A percentile compares a stretch with the other conserved stretches of the same genome.
Evolutionary conservation across 164 flowering plant species (phyloP).

Genomic region (Dillenia suffruticosa): DNA sequence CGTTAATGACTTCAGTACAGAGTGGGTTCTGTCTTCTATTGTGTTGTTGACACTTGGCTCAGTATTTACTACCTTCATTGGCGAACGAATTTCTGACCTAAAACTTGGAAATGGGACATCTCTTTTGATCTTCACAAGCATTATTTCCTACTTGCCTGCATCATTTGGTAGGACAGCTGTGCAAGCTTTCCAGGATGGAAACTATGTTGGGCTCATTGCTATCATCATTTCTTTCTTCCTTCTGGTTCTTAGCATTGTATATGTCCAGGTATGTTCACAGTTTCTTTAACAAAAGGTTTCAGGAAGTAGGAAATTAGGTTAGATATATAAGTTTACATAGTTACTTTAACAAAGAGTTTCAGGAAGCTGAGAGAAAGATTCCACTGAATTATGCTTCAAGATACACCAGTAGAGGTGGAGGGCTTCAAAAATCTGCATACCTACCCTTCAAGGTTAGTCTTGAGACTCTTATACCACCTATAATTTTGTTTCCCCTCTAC

Average conservation of each 20-base stretch:
- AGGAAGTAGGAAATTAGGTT: slow-evolving; percentile 12
- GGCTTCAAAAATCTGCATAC: slow-evolving; percentile 91
- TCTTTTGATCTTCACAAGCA: slow-evolving; percentile 91
- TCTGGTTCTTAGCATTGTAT: slow-evolving; percentile 89
- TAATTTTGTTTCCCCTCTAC: background rate
- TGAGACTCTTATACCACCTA: no score
- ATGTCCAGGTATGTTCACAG: slow-evolving; percentile 80
- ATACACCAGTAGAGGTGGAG: slow-evolving; percentile 67
- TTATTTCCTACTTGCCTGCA: slow-evolving; percentile 96
- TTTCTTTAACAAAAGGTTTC: slow-evolving; percentile 3
- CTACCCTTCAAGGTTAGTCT: slow-evolving; percentile 87
- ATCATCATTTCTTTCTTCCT: slow-evolving; percentile 69
- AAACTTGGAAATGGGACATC: slow-evolving; percentile 99
- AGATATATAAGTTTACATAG: background rate
- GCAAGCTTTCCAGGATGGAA: slow-evolving; percentile 87
- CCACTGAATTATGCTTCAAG: slow-evolving; percentile 98
- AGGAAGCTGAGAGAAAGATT: slow-evolving; percentile 99
- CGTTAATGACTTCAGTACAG: slow-evolving; percentile 85
- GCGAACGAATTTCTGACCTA: slow-evolving; percentile 86
- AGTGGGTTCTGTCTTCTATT: slow-evolving; percentile 89
- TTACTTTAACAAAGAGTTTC: slow-evolving; percentile 31
- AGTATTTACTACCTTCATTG: slow-evolving; percentile 86
- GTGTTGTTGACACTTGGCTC: slow-evolving; percentile 85
- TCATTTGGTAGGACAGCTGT: slow-evolving; percentile 92
- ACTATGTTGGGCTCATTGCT: slow-evolving; percentile 71